These are phyloP conservation scores for Saturnispora gosingensis DNA, from an alignment of 805 yeast species.

Conservation along the genomic window DNA sequence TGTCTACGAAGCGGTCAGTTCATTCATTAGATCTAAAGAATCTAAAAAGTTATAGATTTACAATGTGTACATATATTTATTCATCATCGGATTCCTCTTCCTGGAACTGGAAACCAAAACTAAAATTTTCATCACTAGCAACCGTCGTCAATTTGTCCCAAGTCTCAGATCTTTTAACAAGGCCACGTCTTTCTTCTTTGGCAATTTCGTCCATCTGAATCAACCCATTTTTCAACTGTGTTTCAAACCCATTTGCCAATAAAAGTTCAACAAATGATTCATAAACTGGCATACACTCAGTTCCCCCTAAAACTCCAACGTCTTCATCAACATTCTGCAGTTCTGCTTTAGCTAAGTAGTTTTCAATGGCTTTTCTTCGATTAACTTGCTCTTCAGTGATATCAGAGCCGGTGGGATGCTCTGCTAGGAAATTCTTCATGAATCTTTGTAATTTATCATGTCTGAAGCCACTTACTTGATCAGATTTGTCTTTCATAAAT, in stretches of 20 bases:
- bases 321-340: slow-evolving; percentile 41
- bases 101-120: slow-evolving; percentile 29
- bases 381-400: slow-evolving; percentile 11
- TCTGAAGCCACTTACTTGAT: slow-evolving; percentile 76
- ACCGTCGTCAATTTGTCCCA: slow-evolving; percentile 38
- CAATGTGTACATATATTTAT: neutral
- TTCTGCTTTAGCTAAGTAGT: slow-evolving; percentile 9
- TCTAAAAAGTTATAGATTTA: slow-evolving; percentile 1
- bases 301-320: slow-evolving; percentile 43
- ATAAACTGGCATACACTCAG: slow-evolving; percentile 42
- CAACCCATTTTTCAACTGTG: slow-evolving; percentile 30
- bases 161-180: slow-evolving; percentile 34
- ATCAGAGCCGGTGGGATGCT: neutral
- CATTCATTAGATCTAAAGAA: slow-evolving; percentile 9
- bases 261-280: slow-evolving; percentile 51
- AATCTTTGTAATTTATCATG: slow-evolving; percentile 39
- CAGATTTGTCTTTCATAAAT: slow-evolving; percentile 56
- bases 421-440: slow-evolving; percentile 25
- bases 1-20: slow-evolving; percentile 66
- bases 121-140: slow-evolving; percentile 16
- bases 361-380: slow-evolving; percentile 8
- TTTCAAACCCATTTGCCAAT: slow-evolving; percentile 29
- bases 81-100: slow-evolving; percentile 4
- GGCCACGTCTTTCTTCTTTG: slow-evolving; percentile 18
- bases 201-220: slow-evolving; percentile 29